phyloP scores from a whole-genome alignment of 495 filamentous ascomycete genomes.

The Diplogelasinospora grovesii region DNA sequence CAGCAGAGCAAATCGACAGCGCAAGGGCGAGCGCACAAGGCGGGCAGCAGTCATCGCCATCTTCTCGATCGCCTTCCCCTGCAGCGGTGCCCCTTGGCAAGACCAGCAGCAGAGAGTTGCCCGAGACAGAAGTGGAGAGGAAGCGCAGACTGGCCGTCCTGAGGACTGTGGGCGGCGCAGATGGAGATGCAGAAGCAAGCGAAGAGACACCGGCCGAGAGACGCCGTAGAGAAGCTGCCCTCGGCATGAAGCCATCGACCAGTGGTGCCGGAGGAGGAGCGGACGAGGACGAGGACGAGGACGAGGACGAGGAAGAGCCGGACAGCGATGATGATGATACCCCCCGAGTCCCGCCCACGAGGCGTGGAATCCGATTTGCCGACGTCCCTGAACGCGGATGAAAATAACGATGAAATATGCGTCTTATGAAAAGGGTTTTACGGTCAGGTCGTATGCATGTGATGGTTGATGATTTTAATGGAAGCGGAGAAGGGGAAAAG shows the following conservation, averaged over 20 bases:
- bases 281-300: too few relatives aligned
- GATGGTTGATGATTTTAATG: not conserved
- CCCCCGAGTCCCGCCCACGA: slow-evolving; percentile 36
- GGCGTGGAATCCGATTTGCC: slow-evolving; percentile 41
- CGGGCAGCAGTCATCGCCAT: slow-evolving; percentile 12
- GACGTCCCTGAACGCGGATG: slow-evolving; percentile 25
- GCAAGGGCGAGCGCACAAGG: slow-evolving; percentile 1
- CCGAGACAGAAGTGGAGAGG: slow-evolving; percentile 37
- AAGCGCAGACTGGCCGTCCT: slow-evolving; percentile 35
- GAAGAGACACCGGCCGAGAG: slow-evolving; percentile 80
- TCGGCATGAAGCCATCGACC: slow-evolving; percentile 52
- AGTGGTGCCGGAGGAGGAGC: too few relatives aligned
- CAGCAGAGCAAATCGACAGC: slow-evolving; percentile 2
- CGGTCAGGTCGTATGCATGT: not conserved
- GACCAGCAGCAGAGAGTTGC: slow-evolving; percentile 20
- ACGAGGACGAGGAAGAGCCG: too few relatives aligned
- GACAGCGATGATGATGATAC: slow-evolving; percentile 59
- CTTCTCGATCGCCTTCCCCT: too few relatives aligned
- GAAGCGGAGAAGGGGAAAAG: too few relatives aligned
- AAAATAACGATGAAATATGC: not conserved
- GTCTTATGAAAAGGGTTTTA: too few relatives aligned
- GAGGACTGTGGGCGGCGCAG: slow-evolving; percentile 16
- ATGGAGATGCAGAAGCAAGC: slow-evolving; percentile 32
- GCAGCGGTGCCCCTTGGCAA: too few relatives aligned
- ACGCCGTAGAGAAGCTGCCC: slow-evolving; percentile 72